phyloP scores from a whole-genome alignment of 352 stramenopile species.

The Pythium rhizo-oryzae region DNA sequence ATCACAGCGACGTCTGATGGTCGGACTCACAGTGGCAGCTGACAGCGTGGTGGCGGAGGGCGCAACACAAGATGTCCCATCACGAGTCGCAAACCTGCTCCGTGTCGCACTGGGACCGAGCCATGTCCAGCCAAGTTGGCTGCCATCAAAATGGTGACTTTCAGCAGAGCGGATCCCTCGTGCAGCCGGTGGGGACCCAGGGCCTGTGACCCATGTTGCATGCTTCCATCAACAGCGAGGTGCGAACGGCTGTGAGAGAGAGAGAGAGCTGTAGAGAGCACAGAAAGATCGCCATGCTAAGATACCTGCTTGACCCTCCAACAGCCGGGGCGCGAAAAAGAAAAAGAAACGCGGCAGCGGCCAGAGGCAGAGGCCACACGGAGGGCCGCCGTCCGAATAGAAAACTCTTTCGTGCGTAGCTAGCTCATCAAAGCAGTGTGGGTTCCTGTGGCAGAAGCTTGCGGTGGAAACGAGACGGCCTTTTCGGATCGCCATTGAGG shows the following conservation, averaged over 20 bases:
- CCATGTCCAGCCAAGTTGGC: no score
- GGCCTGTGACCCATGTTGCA: no score
- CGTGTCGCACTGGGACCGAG: neutral
- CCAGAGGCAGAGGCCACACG: neutral
- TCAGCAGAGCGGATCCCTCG: no score
- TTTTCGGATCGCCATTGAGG: neutral
- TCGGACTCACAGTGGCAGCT: neutral
- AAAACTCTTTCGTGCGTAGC: no score
- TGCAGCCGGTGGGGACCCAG: no score
- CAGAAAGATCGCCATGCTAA: neutral
- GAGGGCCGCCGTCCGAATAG: neutral
- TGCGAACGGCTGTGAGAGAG: neutral
- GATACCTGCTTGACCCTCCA: neutral
- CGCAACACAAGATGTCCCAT: conserved; percentile 8
- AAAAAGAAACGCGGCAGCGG: neutral
- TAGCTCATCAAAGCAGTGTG: no score
- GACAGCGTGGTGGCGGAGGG: neutral
- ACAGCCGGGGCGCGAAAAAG: neutral
- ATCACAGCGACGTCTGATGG: neutral
- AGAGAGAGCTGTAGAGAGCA: neutral
- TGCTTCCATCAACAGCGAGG: neutral
- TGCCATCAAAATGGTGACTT: no score
- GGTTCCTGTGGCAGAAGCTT: no score
- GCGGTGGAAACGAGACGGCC: neutral
- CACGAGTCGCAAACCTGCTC: neutral